Evolutionary conservation across 768 basidiomycete species (phyloP), one percentile per base, ranked within the genome.

Genomic region (Leccinellum albellum): DNA sequence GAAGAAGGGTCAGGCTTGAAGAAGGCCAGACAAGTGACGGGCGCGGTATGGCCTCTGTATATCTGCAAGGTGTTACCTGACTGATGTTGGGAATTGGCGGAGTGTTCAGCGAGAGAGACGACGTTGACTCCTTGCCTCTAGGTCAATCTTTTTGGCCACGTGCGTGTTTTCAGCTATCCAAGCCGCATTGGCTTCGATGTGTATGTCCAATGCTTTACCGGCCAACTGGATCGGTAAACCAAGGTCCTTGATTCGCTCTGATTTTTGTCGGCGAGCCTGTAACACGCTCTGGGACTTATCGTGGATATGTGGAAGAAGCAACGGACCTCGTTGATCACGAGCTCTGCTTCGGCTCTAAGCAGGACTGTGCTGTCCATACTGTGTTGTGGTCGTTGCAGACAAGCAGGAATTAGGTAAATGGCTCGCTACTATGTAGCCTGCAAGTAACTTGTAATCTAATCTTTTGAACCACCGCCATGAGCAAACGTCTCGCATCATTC

Each of bases 111-210:
- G 23, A 51, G 48, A 23, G 44, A 64, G 42, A 58, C 50, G 23
- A 61, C 15, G 23, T 51, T 0, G 31, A 46, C 14, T 31, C 33
- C 66, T 66, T 68, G 93, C 96, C 79, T 91, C 81, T 17, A 98
- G 72, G 66, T 92, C 84, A 40, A 94, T 68, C 66, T 86, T 86
- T 58, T 87, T 81, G 15, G 86, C 80, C 6, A 87, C 79, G 54
- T 85, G 83, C 0, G 91, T 88, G 65, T 88, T 95, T 69, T 94
- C 95, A 23, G 90, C 94, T 46, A 92, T 86, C 91, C 91, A 98
- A 0, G 84, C 92, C 21, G 82, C 72, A 37, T 82, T 79, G 5
- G 79, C 87, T 33, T 79, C 74, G 46, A 97, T 72, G 24, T 84
- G 74, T 6, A 97, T 76, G 23, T 80, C 83, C 35, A 98, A 73